Evolutionary conservation across 2,329 filamentous ascomycete species (phyloP).

Genomic region (Lasiodiplodia hormozganensis): DNA sequence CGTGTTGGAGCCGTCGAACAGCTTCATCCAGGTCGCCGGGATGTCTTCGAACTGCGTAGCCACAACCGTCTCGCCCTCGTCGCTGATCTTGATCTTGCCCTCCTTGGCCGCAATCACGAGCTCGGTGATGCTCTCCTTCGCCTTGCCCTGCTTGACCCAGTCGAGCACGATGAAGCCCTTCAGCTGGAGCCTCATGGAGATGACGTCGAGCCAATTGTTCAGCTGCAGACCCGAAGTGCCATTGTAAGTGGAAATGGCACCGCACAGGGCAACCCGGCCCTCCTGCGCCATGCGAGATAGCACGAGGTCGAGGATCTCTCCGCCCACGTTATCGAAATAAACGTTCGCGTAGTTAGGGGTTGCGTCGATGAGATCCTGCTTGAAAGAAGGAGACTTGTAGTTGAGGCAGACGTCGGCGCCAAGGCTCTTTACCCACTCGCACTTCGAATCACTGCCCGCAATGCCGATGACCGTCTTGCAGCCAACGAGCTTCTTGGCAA

Average conservation of each 20-base stretch:
- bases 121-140: constrained; percentile 26
- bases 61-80: constrained; percentile 57
- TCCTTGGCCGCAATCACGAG: constrained; percentile 38
- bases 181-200: constrained; percentile 50
- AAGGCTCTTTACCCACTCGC: constrained; percentile 57
- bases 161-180: constrained; percentile 74
- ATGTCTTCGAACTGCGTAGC: constrained; percentile 56
- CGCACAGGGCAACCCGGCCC: constrained; percentile 53
- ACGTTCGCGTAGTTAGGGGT: constrained; percentile 60
- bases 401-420: constrained; percentile 63
- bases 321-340: constrained; percentile 61
- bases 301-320: constrained; percentile 56
- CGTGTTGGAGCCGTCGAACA: constrained; percentile 56
- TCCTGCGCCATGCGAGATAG: constrained; percentile 50
- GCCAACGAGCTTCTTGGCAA: constrained; percentile 58
- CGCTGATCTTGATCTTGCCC: constrained; percentile 55
- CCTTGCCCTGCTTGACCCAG: constrained; percentile 41
- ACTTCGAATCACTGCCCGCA: constrained; percentile 60
- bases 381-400: constrained; percentile 59
- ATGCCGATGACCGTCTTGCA: constrained; percentile 60
- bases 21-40: constrained; percentile 56
- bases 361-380: constrained; percentile 53
- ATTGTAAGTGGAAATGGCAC: constrained; percentile 54
- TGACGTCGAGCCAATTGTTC: constrained; percentile 54
- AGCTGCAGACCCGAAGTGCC: constrained; percentile 35